Percentiles rank a stretch among this genome's conserved stretches.
phyloP scores from a whole-genome alignment of 1,284 basidiomycete species.

The Trichosporon sp. region DNA sequence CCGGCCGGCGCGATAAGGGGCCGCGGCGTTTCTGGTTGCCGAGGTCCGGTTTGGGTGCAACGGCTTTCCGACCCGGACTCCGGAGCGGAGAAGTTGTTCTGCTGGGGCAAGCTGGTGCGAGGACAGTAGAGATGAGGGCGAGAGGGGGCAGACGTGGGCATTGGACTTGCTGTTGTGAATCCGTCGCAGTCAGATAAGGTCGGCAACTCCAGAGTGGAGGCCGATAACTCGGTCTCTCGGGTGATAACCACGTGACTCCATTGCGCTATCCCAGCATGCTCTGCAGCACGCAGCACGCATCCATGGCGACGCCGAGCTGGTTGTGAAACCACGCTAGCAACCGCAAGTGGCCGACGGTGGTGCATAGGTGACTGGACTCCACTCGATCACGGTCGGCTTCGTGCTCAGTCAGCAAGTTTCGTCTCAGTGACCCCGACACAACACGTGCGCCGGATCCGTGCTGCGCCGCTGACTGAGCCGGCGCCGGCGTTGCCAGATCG shows the following conservation, averaged over 20 bases:
- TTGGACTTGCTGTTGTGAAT: too few relatives aligned
- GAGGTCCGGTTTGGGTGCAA: neutral
- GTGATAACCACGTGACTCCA: neutral
- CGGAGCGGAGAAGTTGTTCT: neutral
- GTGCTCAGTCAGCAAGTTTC: neutral
- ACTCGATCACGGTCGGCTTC: too few relatives aligned
- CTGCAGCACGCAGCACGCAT: too few relatives aligned
- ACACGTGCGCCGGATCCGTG: neutral
- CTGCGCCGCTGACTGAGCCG: neutral
- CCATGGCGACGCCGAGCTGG: too few relatives aligned
- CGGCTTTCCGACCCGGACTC: neutral
- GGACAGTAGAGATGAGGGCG: neutral
- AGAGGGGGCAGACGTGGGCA: too few relatives aligned
- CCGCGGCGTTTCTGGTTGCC: neutral
- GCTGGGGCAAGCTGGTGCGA: neutral
- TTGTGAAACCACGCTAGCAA: too few relatives aligned
- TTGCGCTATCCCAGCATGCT: too few relatives aligned
- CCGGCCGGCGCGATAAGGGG: too few relatives aligned
- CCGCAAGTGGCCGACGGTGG: neutral
- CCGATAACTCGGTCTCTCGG: neutral
- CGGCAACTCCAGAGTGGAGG: neutral
- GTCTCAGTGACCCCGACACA: neutral
- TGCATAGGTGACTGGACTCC: neutral
- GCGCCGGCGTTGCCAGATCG: too few relatives aligned
- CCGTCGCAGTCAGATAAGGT: too few relatives aligned